A percentile compares a stretch with the other conserved stretches of the same genome.
Conservation (phyloP, 208 protist genomes). For the Trypanosomatidae sp. region DNA sequence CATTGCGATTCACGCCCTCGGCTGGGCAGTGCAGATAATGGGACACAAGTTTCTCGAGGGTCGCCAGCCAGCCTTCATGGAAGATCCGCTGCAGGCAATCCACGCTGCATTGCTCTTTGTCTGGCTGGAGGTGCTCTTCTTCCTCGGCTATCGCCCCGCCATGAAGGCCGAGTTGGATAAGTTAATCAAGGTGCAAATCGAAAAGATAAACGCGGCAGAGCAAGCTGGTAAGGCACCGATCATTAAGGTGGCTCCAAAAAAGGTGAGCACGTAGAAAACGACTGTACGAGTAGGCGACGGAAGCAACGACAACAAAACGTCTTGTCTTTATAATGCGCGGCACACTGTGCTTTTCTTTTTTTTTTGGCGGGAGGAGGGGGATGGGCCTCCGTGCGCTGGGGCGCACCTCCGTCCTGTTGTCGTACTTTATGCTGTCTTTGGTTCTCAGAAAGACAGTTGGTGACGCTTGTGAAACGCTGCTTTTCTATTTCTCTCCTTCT, state of each 20-base stretch:
- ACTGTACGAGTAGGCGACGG: neutral
- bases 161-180: slow-evolving; percentile 49
- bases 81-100: slow-evolving; percentile 73
- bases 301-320: neutral
- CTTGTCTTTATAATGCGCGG: neutral
- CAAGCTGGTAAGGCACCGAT: slow-evolving; percentile 3
- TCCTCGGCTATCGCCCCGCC: slow-evolving; percentile 60
- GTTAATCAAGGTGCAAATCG: slow-evolving; percentile 33
- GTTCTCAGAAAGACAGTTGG: neutral
- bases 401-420: neutral
- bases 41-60: slow-evolving; percentile 53
- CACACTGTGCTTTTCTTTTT: slow-evolving; percentile 15
- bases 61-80: slow-evolving; percentile 69
- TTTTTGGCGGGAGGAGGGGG: neutral
- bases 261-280: neutral
- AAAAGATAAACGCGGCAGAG: slow-evolving; percentile 28
- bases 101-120: slow-evolving; percentile 70
- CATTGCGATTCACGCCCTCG: slow-evolving; percentile 42
- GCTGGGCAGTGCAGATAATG: slow-evolving; percentile 65
- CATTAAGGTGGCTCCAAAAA: slow-evolving; percentile 1
- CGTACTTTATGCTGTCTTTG: neutral
- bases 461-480: neutral
- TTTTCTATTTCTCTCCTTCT: neutral
- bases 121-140: slow-evolving; percentile 78
- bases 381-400: neutral